A percentile compares a stretch with the other conserved stretches of the same genome.
These are phyloP conservation scores for Hyaloscypha bicolor DNA, from an alignment of 495 filamentous ascomycete species.

Conservation along the genomic window DNA sequence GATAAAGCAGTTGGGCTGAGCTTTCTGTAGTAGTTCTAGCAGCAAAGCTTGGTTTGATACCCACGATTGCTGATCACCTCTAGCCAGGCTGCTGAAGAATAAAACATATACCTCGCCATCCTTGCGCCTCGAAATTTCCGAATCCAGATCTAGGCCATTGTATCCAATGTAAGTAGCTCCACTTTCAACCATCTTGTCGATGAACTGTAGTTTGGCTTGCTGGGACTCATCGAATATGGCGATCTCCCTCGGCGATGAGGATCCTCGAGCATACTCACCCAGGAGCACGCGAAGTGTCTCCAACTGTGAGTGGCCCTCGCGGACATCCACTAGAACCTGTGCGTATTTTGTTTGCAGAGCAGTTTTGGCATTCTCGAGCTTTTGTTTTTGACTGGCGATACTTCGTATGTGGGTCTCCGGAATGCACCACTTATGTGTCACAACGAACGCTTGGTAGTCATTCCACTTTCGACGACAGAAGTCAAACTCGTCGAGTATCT, in stretches of 20 bases:
- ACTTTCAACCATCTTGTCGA: constrained; percentile 22
- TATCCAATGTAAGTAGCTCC: constrained; percentile 34
- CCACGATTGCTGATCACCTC: constrained; percentile 22
- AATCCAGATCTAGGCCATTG: constrained; percentile 20
- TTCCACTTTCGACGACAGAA: constrained; percentile 20
- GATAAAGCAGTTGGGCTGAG: constrained; percentile 13
- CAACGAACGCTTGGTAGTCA: constrained; percentile 36
- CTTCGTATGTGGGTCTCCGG: constrained; percentile 3
- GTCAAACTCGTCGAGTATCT: constrained; percentile 30
- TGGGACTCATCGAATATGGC: constrained; percentile 4
- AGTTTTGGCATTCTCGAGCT: constrained; percentile 2
- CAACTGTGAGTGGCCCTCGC: not conserved
- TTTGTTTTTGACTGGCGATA: not conserved
- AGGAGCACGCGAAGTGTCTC: constrained; percentile 17
- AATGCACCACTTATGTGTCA: constrained; percentile 16
- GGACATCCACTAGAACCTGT: constrained; percentile 2
- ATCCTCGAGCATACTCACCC: not conserved
- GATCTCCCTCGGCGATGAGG: constrained; percentile 10
- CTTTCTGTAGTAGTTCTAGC: constrained; percentile 22
- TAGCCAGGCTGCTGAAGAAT: constrained; percentile 20
- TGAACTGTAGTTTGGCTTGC: constrained; percentile 30
- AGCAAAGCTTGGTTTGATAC: constrained; percentile 28
- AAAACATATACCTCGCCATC: constrained; percentile 27
- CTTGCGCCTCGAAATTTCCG: constrained; percentile 8
- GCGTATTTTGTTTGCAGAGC: constrained; percentile 7